Base-by-base conservation (phyloP, 2,329 filamentous ascomycete species). In the Tolypocladium sp. region DNA sequence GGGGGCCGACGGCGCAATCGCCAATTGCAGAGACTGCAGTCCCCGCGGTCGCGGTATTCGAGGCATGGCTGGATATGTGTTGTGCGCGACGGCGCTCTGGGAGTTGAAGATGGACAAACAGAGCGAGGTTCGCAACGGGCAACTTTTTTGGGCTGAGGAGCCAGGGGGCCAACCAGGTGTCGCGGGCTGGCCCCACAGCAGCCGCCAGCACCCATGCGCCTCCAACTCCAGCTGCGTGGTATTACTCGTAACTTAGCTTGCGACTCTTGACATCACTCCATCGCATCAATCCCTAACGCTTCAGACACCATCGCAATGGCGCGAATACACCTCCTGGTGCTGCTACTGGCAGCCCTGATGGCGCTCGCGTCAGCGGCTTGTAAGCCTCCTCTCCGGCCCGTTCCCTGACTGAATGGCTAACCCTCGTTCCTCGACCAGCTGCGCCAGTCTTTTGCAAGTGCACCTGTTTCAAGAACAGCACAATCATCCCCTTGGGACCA, bases 401-500 rank as follows among this genome's bases (percentile, higher is more conserved):
- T 7, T 52, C 20, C 30, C 12, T 8, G 20, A 3, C 46, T 7
- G 20, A 8, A 22, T 53, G 4, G 49, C 49, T 53, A 15, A 53
- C 30, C 20, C 3, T 35, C 51, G 22, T 49, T 57, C 17, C 13
- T 25, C 44, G 17, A 52, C 66, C 46, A 87, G 84, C 81, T 38
- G 80, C 83, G 51, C 84, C 83, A 22, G 83, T 82, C 2, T 88
- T 87, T 70, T 88, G 85, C 78, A 88, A 88, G 78, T 88, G 85
- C 74, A 87, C 83, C 65, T 88, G 85, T 75, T 86, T 86, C 75
- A 83, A 82, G 65, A 87, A 88, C 75, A 85, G 82, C 77, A 87
- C 84, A 64, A 85, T 88, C 67, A 85, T 88, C 68, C 78, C 81
- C 17, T 78, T 87, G 12, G 81, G 78, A n/a, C 78, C 80, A 20